Conservation (phyloP, 306 rosid genomes). For the Medicago arabica region DNA sequence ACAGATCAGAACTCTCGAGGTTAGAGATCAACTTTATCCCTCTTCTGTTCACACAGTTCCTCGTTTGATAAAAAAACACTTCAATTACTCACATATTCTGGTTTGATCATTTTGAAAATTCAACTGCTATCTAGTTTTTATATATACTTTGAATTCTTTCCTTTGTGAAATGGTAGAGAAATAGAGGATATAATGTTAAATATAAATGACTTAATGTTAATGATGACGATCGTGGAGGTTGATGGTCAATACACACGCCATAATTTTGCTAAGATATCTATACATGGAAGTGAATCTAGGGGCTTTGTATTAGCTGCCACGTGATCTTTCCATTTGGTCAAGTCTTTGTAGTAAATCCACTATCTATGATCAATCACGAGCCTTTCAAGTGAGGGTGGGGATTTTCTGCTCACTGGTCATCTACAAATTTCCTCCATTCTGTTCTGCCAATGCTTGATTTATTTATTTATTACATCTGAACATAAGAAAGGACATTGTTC, state of each 20-base stretch:
- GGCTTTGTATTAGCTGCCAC: conserved; percentile 5
- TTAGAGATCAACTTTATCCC: conserved; percentile 49
- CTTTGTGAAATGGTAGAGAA: conserved; percentile 16
- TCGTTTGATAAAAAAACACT: conserved; percentile 6
- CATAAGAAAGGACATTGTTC: conserved; percentile 5
- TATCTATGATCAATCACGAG: background rate
- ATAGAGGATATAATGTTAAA: background rate
- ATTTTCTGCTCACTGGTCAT: background rate
- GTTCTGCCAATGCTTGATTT: background rate
- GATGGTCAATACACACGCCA: background rate
- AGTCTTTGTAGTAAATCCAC: conserved; percentile 13
- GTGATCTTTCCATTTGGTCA: background rate
- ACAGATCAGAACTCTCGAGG: conserved; percentile 90
- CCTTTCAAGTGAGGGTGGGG: conserved; percentile 4
- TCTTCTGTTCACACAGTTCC: background rate
- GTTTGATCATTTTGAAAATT: background rate
- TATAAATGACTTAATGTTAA: background rate
- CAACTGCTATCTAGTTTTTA: background rate
- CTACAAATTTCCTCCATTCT: conserved; percentile 8
- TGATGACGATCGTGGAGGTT: background rate
- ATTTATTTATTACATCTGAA: conserved; percentile 8
- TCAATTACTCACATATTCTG: background rate
- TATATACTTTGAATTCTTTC: background rate
- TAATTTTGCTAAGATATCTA: background rate
- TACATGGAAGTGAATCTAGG: background rate